Conservation (phyloP, 2,329 filamentous ascomycete genomes). For the Ceratocystis variospora region DNA sequence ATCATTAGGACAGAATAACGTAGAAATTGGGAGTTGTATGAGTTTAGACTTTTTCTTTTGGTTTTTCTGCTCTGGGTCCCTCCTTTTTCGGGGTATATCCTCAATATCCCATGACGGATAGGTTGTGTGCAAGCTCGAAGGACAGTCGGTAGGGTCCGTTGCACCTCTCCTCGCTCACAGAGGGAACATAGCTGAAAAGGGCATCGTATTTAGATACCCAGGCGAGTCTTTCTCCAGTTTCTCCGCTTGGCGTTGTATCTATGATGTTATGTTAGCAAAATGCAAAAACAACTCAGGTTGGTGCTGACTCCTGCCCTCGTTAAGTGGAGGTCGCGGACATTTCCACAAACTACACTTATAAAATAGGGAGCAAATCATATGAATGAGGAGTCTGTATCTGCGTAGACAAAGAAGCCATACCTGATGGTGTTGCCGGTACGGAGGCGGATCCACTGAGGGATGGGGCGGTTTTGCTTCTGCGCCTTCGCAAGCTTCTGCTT, state of each 20-base stretch:
- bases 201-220: constrained; percentile 67
- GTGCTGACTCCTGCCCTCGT: too few relatives aligned
- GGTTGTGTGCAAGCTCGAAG: constrained; percentile 16
- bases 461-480: constrained; percentile 99
- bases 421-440: constrained; percentile 98
- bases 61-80: constrained; percentile 9
- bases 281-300: too few relatives aligned
- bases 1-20: constrained; percentile 12
- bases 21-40: constrained; percentile 15
- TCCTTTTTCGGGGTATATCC: constrained; percentile 18
- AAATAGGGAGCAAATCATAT: neutral
- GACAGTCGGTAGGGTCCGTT: constrained; percentile 12
- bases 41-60: constrained; percentile 16
- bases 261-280: constrained; percentile 21
- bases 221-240: constrained; percentile 99
- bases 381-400: neutral
- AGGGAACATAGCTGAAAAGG: constrained; percentile 18
- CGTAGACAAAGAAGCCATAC: constrained; percentile 39
- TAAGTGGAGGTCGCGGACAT: neutral
- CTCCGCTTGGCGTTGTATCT: constrained; percentile 99
- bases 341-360: neutral
- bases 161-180: constrained; percentile 18
- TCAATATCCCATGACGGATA: constrained; percentile 15
- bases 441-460: constrained; percentile 99
- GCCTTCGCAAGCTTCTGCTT: constrained; percentile 99